A percentile compares a stretch with the other conserved stretches of the same genome.
These are phyloP conservation scores for Colletotrichum sp. DNA, from an alignment of 2,329 filamentous ascomycete genomes.

Conservation along the genomic window DNA sequence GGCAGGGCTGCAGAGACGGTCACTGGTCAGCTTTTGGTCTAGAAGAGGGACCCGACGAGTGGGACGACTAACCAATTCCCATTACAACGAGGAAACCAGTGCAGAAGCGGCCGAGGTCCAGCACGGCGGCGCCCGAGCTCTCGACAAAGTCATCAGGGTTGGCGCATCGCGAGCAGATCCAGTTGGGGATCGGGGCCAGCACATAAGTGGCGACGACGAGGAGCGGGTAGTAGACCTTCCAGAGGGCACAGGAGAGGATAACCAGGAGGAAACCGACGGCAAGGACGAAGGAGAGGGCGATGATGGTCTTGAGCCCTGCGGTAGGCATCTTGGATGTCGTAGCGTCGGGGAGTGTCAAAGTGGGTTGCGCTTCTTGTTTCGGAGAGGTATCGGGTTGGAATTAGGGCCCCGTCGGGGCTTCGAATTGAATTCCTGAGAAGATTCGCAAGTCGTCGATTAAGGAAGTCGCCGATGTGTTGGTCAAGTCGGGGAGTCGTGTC, in stretches of 20 bases:
- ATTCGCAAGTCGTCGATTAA: not conserved
- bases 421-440: not conserved
- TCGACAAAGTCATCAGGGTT: constrained; percentile 95
- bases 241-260: constrained; percentile 96
- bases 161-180: constrained; percentile 87
- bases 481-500: not conserved
- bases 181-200: constrained; percentile 93
- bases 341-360: not conserved
- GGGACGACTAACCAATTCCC: constrained; percentile 81
- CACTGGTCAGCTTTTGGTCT: constrained; percentile 2
- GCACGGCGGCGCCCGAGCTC: constrained; percentile 81
- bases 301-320: constrained; percentile 98
- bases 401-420: constrained; percentile 14
- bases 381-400: constrained; percentile 13
- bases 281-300: constrained; percentile 97
- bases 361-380: constrained; percentile 13
- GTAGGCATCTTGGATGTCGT: constrained; percentile 59
- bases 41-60: not conserved
- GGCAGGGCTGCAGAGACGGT: constrained; percentile 71
- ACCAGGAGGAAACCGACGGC: constrained; percentile 98
- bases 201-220: constrained; percentile 96
- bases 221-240: constrained; percentile 92
- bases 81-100: constrained; percentile 97
- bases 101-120: constrained; percentile 92
- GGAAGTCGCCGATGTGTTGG: not conserved